Percentiles rank a stretch among this genome's conserved stretches.
Evolutionary conservation across 805 yeast genomes (phyloP).

Genomic region (Scheffersomyces coipomensis): DNA sequence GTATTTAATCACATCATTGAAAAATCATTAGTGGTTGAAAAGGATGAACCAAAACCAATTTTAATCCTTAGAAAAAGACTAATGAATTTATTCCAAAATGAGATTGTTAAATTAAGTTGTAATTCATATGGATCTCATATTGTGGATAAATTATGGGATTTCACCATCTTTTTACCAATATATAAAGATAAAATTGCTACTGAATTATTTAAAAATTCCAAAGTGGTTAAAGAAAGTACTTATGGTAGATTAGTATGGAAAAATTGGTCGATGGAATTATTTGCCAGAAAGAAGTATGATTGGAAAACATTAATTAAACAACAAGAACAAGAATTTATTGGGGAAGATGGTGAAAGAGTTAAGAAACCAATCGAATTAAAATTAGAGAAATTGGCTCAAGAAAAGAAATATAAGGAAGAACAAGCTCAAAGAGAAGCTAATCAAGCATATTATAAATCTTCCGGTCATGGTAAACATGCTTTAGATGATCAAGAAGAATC

Average conservation of each 20-base stretch:
- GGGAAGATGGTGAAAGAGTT: constrained; percentile 16
- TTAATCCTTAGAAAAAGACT: constrained; percentile 62
- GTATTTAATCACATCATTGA: constrained; percentile 90
- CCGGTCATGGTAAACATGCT: constrained; percentile 17
- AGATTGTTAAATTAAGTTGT: constrained; percentile 62
- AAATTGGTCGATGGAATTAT: constrained; percentile 89
- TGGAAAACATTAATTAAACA: constrained; percentile 70
- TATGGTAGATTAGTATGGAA: constrained; percentile 95
- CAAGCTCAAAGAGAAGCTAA: constrained; percentile 18
- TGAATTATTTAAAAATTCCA: constrained; percentile 56
- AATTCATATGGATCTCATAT: constrained; percentile 91
- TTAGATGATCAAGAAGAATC: constrained; percentile 1
- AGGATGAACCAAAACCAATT: constrained; percentile 41
- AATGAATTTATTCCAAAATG: constrained; percentile 60
- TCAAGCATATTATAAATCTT: constrained; percentile 14
- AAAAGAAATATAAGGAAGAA: constrained; percentile 26
- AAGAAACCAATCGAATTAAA: constrained; percentile 43
- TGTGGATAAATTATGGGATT: constrained; percentile 79
- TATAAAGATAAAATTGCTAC: constrained; percentile 85
- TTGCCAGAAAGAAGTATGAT: constrained; percentile 67
- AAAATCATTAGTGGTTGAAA: constrained; percentile 48
- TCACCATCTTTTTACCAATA: constrained; percentile 72
- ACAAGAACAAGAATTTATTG: constrained; percentile 34
- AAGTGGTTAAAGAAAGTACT: constrained; percentile 73
- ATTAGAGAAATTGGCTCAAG: constrained; percentile 35